Base-by-base conservation (phyloP, 805 yeast genomes). In the Yamadazyma endophytica region DNA sequence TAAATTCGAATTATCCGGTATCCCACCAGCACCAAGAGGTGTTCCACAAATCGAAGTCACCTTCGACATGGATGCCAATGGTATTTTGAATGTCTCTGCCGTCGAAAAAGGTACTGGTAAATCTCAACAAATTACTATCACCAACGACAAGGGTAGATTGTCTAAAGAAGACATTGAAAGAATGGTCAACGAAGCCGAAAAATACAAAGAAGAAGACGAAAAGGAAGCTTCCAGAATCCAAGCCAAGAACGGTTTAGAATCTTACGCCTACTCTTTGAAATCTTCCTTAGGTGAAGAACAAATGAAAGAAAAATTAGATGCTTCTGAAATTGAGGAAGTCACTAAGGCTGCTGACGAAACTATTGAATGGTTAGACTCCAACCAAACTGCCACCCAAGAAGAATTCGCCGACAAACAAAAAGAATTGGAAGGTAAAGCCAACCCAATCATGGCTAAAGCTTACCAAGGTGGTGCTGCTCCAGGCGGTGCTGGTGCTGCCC, bases 11-110 rank as follows among this genome's bases (percentile, higher is more conserved):
- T 80, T 89, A 56, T 68, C 92, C 47, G 96, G 96, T 64, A 89
- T 89, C 46, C 97, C 97, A 56, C 96, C 96, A 50, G 96, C 96
- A 27, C 96, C 96, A 71, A 87, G 96, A 73, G 97, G 97, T 77
- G 94, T 84, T 46, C 97, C 97, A 58, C 96, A 88, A 74, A 82
- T 89, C 54, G 97, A 89, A 77, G 97, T 89, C 49, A 89, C 96
- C 54, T 89, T 89, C 60, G 97, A 89, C 65, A 73, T 89, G 56
- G 97, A 89, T 66, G 96, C 97, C 47, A 89, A 89, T 68, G 97
- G 97, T 75, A 89, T 89, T 69, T 74, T 89, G 69, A 89, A 89
- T 67, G 97, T 89, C 37, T 82, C 94, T 49, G 97, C 97, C 39
- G 75, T 88, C 50, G 97, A 89, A 75, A 89, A 90, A 79, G 96